Percentiles rank a stretch among this genome's conserved stretches.
These are phyloP conservation scores for Citrus inodora DNA, from an alignment of 345 rosid genomes.

Conservation along the genomic window DNA sequence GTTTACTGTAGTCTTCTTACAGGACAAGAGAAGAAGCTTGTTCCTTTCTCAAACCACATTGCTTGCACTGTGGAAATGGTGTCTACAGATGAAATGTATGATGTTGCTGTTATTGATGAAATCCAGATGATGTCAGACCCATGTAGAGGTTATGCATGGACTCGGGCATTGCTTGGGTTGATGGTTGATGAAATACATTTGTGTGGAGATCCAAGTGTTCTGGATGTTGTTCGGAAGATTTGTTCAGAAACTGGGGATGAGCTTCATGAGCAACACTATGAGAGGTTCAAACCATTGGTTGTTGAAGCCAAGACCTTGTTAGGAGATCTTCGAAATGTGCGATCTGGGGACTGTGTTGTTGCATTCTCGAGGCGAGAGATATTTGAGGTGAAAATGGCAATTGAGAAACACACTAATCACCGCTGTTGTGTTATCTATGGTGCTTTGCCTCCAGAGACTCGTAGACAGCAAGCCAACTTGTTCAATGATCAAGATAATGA, in stretches of 20 bases:
- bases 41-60: slow-evolving; percentile 76
- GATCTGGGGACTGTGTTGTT: slow-evolving; percentile 87
- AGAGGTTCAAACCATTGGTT: slow-evolving; percentile 79
- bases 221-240: slow-evolving; percentile 67
- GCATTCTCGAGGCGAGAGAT: slow-evolving; percentile 96
- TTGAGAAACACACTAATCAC: slow-evolving; percentile 75
- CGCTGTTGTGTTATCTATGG: slow-evolving; percentile 96
- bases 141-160: slow-evolving; percentile 89
- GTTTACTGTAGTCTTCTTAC: slow-evolving; percentile 90
- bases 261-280: slow-evolving; percentile 74
- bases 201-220: slow-evolving; percentile 95
- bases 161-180: slow-evolving; percentile 83
- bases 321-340: slow-evolving; percentile 72
- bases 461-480: slow-evolving; percentile 86
- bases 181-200: slow-evolving; percentile 96
- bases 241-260: slow-evolving; percentile 92
- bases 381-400: slow-evolving; percentile 85
- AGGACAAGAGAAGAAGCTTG: slow-evolving; percentile 82
- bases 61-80: slow-evolving; percentile 97
- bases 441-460: slow-evolving; percentile 94
- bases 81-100: slow-evolving; percentile 66
- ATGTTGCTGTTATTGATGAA: slow-evolving; percentile 92
- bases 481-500: slow-evolving; percentile 86
- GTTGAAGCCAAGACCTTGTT: slow-evolving; percentile 84
- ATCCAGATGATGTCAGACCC: slow-evolving; percentile 87